Evolutionary conservation across 1,284 basidiomycete species (phyloP).

Genomic region (Athelia psychrophila): DNA sequence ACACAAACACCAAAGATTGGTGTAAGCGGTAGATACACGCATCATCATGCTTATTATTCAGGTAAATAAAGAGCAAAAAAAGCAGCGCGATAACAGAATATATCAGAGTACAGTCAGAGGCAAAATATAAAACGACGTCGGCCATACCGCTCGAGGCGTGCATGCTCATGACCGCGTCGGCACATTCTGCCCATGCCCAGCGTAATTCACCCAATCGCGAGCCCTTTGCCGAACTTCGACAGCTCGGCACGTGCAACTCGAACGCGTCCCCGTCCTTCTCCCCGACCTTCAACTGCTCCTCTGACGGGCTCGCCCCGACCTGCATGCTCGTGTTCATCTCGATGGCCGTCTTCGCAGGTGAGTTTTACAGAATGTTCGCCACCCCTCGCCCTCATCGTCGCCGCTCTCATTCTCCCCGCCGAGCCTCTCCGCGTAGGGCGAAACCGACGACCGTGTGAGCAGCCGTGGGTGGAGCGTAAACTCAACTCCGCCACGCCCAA

Average conservation of each 20-base stretch:
- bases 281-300: constrained; percentile 49
- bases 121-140: too few species aligned
- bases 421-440: constrained; percentile 43
- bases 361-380: constrained; percentile 27
- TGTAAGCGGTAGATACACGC: too few species aligned
- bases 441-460: constrained; percentile 49
- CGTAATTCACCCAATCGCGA: constrained; percentile 19
- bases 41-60: too few species aligned
- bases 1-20: too few species aligned
- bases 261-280: constrained; percentile 33
- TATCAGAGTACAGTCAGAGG: too few species aligned
- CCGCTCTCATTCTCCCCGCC: constrained; percentile 28
- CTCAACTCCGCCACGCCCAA: constrained; percentile 50
- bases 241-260: constrained; percentile 22
- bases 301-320: constrained; percentile 54
- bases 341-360: constrained; percentile 49
- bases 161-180: constrained; percentile 3
- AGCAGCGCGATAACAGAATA: too few species aligned
- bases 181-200: constrained; percentile 19
- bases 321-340: constrained; percentile 29
- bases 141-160: too few species aligned
- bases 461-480: too few species aligned
- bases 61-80: too few species aligned
- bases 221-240: constrained; percentile 12
- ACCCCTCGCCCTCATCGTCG: constrained; percentile 2